These are phyloP conservation scores for Chlamydomonas sphaeroides DNA, from an alignment of 139 green algal genomes.

Conservation along the genomic window DNA sequence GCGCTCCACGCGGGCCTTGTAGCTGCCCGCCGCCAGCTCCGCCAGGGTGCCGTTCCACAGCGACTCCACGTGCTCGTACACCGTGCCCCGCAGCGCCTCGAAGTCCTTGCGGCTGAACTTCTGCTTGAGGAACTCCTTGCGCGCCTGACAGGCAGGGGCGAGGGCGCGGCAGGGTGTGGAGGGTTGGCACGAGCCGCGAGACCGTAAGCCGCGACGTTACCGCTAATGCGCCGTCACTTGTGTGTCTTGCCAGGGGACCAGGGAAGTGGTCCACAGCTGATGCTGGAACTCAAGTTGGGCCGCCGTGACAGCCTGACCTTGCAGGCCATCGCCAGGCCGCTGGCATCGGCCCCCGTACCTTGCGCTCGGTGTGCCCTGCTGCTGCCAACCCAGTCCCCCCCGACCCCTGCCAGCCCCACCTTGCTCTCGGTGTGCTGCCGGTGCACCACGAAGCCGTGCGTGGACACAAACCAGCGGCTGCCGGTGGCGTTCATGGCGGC, in stretches of 20 bases:
- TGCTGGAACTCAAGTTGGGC: too few species aligned
- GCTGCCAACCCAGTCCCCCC: too few species aligned
- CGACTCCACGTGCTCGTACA: constrained; percentile 36
- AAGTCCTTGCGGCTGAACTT: constrained; percentile 39
- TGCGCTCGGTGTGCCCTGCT: too few species aligned
- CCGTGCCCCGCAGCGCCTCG: background rate
- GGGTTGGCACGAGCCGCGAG: too few species aligned
- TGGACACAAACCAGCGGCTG: constrained; percentile 1
- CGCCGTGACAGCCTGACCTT: too few species aligned
- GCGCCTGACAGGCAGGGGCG: background rate
- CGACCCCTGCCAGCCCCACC: background rate
- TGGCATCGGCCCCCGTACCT: too few species aligned
- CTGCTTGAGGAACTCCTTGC: constrained; percentile 16
- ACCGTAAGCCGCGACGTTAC: too few species aligned
- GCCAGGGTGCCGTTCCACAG: background rate
- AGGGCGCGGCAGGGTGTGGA: too few species aligned
- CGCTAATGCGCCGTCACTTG: too few species aligned
- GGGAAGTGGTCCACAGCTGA: too few species aligned
- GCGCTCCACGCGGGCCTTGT: constrained; percentile 13
- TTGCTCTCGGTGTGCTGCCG: constrained; percentile 27
- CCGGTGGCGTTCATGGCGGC: constrained; percentile 30
- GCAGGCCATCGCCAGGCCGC: too few species aligned
- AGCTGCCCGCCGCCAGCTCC: constrained; percentile 10
- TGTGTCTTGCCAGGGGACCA: too few species aligned
- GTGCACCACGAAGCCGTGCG: constrained; percentile 41